Evolutionary conservation across 192 early-diverging fungal species (phyloP).

Genomic region (Coemansia furcata): DNA sequence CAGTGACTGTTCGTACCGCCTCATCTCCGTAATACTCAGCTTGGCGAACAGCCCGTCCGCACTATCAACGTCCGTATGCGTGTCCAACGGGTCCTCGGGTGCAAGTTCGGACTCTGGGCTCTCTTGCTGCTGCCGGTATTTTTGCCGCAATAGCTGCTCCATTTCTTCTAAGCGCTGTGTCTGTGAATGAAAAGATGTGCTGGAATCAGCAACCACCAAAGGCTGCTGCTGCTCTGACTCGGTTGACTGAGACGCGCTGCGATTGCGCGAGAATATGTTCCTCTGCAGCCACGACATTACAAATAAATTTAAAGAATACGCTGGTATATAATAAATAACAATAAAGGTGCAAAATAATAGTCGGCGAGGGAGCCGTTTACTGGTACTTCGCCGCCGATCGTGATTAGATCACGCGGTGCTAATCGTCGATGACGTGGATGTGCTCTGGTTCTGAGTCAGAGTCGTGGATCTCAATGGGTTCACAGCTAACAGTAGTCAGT

Average conservation of each 20-base stretch:
- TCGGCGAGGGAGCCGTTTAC: too few relatives aligned
- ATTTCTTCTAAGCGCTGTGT: not conserved
- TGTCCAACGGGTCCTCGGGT: not conserved
- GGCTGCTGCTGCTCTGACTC: slow-evolving; percentile 7
- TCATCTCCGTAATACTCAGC: slow-evolving; percentile 38
- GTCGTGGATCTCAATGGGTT: slow-evolving; percentile 15
- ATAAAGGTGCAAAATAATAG: slow-evolving; percentile 1
- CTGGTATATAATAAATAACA: not conserved
- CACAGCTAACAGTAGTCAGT: not conserved
- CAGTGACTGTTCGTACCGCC: slow-evolving; percentile 27
- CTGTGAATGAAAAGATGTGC: not conserved
- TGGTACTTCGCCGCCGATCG: not conserved
- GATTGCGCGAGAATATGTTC: slow-evolving; percentile 14
- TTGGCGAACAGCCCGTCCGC: slow-evolving; percentile 22
- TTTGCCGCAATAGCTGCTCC: not conserved
- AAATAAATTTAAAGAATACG: not conserved
- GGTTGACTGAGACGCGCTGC: slow-evolving; percentile 9
- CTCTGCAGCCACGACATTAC: slow-evolving; percentile 30
- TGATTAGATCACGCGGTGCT: not conserved
- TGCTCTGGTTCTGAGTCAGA: slow-evolving; percentile 20
- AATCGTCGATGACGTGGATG: slow-evolving; percentile 2
- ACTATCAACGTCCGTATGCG: slow-evolving; percentile 3
- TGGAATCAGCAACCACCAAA: not conserved
- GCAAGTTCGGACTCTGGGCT: not conserved
- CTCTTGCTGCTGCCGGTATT: not conserved